phyloP scores from a whole-genome alignment of 2,329 filamentous ascomycete species.

The Clarireedia monteithiana region DNA sequence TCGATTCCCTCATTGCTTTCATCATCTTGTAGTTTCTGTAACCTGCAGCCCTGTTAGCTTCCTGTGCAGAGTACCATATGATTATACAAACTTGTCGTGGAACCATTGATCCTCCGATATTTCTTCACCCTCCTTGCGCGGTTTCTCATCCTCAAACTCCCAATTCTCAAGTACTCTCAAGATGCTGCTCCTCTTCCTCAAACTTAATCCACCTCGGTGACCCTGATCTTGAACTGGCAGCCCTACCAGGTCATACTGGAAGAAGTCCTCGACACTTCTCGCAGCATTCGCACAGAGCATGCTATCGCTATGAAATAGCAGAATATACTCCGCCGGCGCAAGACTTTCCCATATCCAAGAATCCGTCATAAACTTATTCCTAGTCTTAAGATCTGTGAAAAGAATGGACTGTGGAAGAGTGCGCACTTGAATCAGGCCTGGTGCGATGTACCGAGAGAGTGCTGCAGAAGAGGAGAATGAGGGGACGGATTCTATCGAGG shows the following conservation, averaged over 20 bases:
- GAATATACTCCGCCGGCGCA: constrained; percentile 27
- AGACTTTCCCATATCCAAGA: constrained; percentile 31
- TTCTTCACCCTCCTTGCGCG: not conserved
- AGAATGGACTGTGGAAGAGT: constrained; percentile 31
- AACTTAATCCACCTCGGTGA: constrained; percentile 33
- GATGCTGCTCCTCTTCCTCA: constrained; percentile 32
- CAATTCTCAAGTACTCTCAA: constrained; percentile 25
- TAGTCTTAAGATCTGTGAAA: constrained; percentile 28
- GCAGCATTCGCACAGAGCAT: constrained; percentile 30
- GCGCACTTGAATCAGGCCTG: constrained; percentile 32
- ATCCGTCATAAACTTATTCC: constrained; percentile 27
- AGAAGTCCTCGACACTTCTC: constrained; percentile 29
- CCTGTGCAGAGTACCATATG: not conserved
- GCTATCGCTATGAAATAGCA: constrained; percentile 32
- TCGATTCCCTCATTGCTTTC: constrained; percentile 17
- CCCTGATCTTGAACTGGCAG: constrained; percentile 26
- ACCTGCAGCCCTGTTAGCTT: constrained; percentile 10
- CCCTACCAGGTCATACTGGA: constrained; percentile 32
- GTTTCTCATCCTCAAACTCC: constrained; percentile 18
- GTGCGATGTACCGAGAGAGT: constrained; percentile 31
- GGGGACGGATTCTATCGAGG: constrained; percentile 25
- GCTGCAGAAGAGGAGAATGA: constrained; percentile 29
- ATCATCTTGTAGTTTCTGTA: constrained; percentile 17
- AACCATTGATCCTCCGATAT: constrained; percentile 27
- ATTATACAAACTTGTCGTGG: constrained; percentile 20